phyloP scores from a whole-genome alignment of 345 rosid genomes.

The Aquilaria sinensis region DNA sequence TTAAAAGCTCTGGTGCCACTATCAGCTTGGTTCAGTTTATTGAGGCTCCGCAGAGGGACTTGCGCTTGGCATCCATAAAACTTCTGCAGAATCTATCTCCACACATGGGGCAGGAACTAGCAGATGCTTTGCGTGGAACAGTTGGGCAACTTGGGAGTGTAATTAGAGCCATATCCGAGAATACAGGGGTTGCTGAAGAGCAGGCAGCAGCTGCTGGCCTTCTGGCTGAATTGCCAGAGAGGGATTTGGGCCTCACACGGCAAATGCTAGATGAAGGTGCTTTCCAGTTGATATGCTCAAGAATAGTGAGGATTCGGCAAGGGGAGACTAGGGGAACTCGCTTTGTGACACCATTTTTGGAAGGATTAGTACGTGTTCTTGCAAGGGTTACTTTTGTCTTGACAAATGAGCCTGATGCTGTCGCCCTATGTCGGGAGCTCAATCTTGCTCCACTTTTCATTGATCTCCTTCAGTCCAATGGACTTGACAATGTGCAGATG shows the following conservation, averaged over 20 bases:
- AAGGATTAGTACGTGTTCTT: conserved; percentile 76
- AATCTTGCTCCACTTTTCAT: conserved; percentile 59
- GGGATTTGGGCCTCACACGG: conserved; percentile 78
- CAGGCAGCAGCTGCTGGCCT: conserved; percentile 91
- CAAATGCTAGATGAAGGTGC: conserved; percentile 81
- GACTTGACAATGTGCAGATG: conserved; percentile 70
- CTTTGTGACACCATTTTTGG: conserved; percentile 66
- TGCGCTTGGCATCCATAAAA: conserved; percentile 80
- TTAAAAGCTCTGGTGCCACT: conserved; percentile 87
- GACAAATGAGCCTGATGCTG: conserved; percentile 55
- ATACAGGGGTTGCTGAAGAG: conserved; percentile 71
- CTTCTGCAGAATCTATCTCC: conserved; percentile 83
- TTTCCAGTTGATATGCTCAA: conserved; percentile 48
- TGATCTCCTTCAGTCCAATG: conserved; percentile 69
- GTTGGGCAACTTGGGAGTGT: conserved; percentile 83
- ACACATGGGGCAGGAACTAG: conserved; percentile 80
- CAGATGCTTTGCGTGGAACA: conserved; percentile 67
- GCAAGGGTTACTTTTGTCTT: conserved; percentile 73
- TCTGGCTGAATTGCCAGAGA: conserved; percentile 92
- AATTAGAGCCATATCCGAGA: conserved; percentile 57
- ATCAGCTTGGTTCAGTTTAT: conserved; percentile 94
- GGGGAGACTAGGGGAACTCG: conserved; percentile 70
- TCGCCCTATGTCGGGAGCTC: conserved; percentile 61
- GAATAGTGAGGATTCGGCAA: conserved; percentile 54
- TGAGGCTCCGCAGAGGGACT: conserved; percentile 70